A percentile compares a stretch with the other conserved stretches of the same genome.
phyloP scores from a whole-genome alignment of 2,329 filamentous ascomycete species.

The Conoideocrella luteorostrata region DNA sequence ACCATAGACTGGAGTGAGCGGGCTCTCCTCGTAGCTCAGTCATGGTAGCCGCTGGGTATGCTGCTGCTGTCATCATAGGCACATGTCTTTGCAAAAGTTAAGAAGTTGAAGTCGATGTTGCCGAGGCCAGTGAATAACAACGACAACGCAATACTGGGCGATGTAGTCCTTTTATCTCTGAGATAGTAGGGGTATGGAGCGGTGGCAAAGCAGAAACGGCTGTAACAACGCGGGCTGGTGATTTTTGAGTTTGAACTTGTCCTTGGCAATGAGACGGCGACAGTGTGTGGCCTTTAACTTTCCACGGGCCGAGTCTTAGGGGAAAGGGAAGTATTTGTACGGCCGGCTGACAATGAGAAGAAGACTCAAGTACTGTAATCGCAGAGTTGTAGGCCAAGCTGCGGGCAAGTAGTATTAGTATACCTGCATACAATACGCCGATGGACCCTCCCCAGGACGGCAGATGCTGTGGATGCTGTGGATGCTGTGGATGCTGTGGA shows the following conservation, averaged over 20 bases:
- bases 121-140: not conserved
- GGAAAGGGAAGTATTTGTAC: conserved; percentile 4
- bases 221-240: not conserved
- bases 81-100: conserved; percentile 30
- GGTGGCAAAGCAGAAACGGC: not conserved
- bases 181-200: not conserved
- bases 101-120: not conserved
- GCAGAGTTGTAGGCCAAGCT: conserved; percentile 22
- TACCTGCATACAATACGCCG: conserved; percentile 35
- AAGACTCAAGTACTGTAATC: conserved; percentile 7
- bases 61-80: conserved; percentile 56
- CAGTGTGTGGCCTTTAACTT: conserved; percentile 6
- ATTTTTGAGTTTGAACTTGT: not conserved
- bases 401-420: conserved; percentile 38
- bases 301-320: conserved; percentile 6
- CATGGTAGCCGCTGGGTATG: conserved; percentile 52
- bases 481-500: conserved; percentile 26
- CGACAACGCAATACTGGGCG: no score
- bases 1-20: conserved; percentile 51
- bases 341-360: conserved; percentile 4
- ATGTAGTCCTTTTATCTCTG: not conserved
- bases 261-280: conserved; percentile 2
- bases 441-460: conserved; percentile 33
- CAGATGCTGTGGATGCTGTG: conserved; percentile 28
- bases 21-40: conserved; percentile 57